Percentiles rank a stretch among this genome's conserved stretches.
Evolutionary conservation across 73 alveolate genomes (phyloP).

Genomic region (Diophrys sp.): DNA sequence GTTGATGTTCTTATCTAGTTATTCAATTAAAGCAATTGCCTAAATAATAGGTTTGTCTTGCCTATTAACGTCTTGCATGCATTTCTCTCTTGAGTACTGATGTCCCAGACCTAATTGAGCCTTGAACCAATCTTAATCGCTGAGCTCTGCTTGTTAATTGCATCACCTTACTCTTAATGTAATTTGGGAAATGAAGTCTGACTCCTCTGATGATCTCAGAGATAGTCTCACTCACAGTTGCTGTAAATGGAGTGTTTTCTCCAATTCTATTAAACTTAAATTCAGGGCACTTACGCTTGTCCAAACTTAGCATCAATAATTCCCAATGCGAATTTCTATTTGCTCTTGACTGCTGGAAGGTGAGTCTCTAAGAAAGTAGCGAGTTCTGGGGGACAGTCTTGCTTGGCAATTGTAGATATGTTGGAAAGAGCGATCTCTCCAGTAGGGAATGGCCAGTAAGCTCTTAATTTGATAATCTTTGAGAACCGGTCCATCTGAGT

Average conservation of each 20-base stretch:
- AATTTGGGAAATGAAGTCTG: constrained; percentile 70
- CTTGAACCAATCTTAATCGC: constrained; percentile 68
- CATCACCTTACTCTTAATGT: constrained; percentile 50
- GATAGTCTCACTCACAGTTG: constrained; percentile 54
- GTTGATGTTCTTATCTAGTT: constrained; percentile 89
- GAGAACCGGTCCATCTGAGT: constrained; percentile 57
- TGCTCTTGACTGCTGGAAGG: constrained; percentile 69
- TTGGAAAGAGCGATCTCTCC: constrained; percentile 72
- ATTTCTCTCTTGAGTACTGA: constrained; percentile 83
- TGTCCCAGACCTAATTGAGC: constrained; percentile 97
- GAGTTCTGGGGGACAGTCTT: constrained; percentile 62
- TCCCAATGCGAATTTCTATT: constrained; percentile 65
- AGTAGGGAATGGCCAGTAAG: constrained; percentile 69
- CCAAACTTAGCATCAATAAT: constrained; percentile 64
- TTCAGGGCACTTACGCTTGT: constrained; percentile 43
- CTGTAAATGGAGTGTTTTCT: constrained; percentile 55
- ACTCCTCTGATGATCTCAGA: constrained; percentile 80
- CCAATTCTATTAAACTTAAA: constrained; percentile 21
- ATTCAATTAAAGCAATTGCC: constrained; percentile 87
- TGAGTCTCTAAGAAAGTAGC: constrained; percentile 65
- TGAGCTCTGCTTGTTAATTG: constrained; percentile 50
- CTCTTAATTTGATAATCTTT: constrained; percentile 62
- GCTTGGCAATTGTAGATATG: constrained; percentile 49
- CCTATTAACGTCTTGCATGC: constrained; percentile 95
- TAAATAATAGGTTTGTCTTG: constrained; percentile 96